phyloP scores from a whole-genome alignment of 257 asterid species.

The Voacanga thouarsii region DNA sequence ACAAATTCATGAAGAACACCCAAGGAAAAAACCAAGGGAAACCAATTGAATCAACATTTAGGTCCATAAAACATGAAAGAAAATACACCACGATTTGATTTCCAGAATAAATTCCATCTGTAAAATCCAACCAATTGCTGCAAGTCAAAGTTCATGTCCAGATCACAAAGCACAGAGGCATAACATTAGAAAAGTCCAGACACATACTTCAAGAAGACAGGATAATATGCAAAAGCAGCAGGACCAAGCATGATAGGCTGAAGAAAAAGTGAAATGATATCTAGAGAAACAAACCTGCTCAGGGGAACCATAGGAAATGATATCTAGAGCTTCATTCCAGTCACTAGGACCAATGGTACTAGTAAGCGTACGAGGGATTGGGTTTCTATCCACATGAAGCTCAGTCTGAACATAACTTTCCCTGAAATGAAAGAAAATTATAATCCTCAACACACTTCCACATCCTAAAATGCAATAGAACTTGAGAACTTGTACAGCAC shows the following conservation, averaged over 20 bases:
- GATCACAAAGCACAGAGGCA: neutral
- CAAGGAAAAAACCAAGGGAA: neutral
- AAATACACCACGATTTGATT: neutral
- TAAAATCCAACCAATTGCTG: neutral
- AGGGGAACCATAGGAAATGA: constrained; percentile 77
- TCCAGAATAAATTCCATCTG: neutral
- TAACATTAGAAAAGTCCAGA: neutral
- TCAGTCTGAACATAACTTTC: constrained; percentile 70
- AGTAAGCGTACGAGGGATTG: constrained; percentile 48
- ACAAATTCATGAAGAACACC: neutral
- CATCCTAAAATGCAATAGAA: neutral
- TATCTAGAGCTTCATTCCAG: constrained; percentile 96
- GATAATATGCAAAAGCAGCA: neutral
- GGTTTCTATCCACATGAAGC: constrained; percentile 59
- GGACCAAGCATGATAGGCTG: neutral
- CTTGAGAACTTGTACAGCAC: neutral
- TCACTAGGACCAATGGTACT: constrained; percentile 69
- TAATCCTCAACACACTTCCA: neutral
- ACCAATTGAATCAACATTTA: neutral
- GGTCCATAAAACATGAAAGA: neutral
- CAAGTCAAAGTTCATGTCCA: neutral
- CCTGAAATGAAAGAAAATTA: constrained; percentile 33
- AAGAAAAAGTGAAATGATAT: constrained; percentile 1
- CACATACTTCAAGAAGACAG: neutral
- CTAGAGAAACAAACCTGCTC: constrained; percentile 61